A percentile compares a stretch with the other conserved stretches of the same genome.
These are phyloP conservation scores for Mycena floridula DNA, from an alignment of 768 basidiomycete species.

Conservation along the genomic window DNA sequence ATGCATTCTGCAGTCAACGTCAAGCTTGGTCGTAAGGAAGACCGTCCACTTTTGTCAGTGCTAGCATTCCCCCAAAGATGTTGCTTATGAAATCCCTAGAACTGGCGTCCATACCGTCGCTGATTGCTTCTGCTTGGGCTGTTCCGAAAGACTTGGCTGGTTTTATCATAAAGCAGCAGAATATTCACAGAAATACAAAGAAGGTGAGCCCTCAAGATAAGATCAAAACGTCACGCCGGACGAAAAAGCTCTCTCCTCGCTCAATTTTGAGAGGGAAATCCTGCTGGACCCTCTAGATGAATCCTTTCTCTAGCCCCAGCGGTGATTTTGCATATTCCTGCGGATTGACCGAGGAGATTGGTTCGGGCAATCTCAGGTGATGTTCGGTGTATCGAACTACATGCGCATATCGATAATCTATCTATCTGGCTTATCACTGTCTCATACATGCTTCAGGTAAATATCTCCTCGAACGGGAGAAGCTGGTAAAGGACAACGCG, in stretches of 20 bases:
- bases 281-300: too few relatives aligned
- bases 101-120: slow-evolving; percentile 80
- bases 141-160: slow-evolving; percentile 77
- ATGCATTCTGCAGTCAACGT: slow-evolving; percentile 77
- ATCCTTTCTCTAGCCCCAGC: too few relatives aligned
- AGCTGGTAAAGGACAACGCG: slow-evolving; percentile 73
- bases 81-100: slow-evolving; percentile 27
- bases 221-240: neutral
- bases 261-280: neutral
- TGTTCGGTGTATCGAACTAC: too few relatives aligned
- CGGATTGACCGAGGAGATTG: too few relatives aligned
- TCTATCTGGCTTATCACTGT: too few relatives aligned
- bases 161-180: slow-evolving; percentile 78
- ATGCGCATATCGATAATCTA: too few relatives aligned
- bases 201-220: slow-evolving; percentile 48
- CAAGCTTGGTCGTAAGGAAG: slow-evolving; percentile 67
- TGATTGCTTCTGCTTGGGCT: slow-evolving; percentile 74
- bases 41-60: slow-evolving; percentile 62
- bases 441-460: too few relatives aligned
- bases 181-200: slow-evolving; percentile 77
- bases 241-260: neutral
- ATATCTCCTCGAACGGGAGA: slow-evolving; percentile 76
- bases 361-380: too few relatives aligned
- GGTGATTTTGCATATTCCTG: too few relatives aligned
- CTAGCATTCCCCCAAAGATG: too few relatives aligned